Percentiles rank a stretch among this genome's conserved stretches.
phyloP scores from a whole-genome alignment of 257 asterid genomes.

The Eustoma russellianum region DNA sequence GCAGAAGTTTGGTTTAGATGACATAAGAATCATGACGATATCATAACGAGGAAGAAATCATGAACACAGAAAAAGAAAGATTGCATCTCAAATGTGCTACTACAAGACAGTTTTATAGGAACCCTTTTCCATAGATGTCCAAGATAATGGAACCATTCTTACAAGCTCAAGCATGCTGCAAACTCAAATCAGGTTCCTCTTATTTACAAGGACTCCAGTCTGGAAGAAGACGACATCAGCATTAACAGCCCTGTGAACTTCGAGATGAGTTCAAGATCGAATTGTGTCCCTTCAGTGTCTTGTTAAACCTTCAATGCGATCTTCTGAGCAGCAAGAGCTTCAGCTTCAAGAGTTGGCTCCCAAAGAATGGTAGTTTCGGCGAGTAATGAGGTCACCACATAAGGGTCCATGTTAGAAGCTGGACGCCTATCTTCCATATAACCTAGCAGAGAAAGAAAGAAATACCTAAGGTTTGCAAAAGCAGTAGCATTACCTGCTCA shows the following conservation, averaged over 20 bases:
- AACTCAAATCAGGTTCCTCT: too few relatives aligned
- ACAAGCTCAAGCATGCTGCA: slow-evolving; percentile 17
- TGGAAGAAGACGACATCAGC: slow-evolving; percentile 16
- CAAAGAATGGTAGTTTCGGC: slow-evolving; percentile 91
- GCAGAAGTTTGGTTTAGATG: too few relatives aligned
- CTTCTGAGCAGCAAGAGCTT: slow-evolving; percentile 86
- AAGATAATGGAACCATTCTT: slow-evolving; percentile 20
- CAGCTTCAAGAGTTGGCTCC: slow-evolving; percentile 90
- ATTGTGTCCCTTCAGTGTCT: slow-evolving; percentile 5
- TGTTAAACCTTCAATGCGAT: slow-evolving; percentile 54
- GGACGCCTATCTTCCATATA: slow-evolving; percentile 98
- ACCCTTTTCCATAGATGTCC: slow-evolving; percentile 12
- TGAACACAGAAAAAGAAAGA: slow-evolving; percentile 13
- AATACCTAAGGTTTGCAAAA: background rate
- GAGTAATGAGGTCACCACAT: slow-evolving; percentile 70
- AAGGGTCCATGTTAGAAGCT: slow-evolving; percentile 99
- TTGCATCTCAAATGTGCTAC: background rate
- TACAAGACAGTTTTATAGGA: slow-evolving; percentile 16
- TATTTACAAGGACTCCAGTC: slow-evolving; percentile 24
- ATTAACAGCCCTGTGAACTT: slow-evolving; percentile 11
- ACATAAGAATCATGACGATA: too few relatives aligned
- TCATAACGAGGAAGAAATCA: too few relatives aligned
- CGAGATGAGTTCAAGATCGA: background rate
- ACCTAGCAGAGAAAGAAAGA: slow-evolving; percentile 29
- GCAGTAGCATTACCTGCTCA: background rate